A percentile compares a stretch with the other conserved stretches of the same genome.
These are phyloP conservation scores for Cystofilobasidium ferigula DNA, from an alignment of 768 basidiomycete genomes.

Conservation along the genomic window DNA sequence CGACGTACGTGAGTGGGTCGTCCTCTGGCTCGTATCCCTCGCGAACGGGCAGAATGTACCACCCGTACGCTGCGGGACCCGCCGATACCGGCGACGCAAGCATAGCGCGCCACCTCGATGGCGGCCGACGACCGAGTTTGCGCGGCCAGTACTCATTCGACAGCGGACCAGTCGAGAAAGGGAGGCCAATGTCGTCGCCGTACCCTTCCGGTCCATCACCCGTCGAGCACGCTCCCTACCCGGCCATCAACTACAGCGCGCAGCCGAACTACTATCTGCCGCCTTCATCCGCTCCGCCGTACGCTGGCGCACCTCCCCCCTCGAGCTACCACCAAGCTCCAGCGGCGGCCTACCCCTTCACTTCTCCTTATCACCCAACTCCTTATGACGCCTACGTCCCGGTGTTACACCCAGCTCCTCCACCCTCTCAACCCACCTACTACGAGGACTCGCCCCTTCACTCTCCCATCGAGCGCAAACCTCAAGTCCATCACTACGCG, in stretches of 20 bases:
- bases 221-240: too few relatives aligned
- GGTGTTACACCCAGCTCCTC: not conserved
- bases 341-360: too few relatives aligned
- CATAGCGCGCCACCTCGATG: not conserved
- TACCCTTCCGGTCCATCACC: not conserved
- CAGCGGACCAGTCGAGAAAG: not conserved
- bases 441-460: not conserved
- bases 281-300: too few relatives aligned
- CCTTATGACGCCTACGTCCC: not conserved
- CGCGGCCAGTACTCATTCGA: constrained; percentile 7
- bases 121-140: not conserved
- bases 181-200: not conserved
- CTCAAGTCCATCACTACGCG: not conserved
- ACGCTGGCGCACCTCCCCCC: too few relatives aligned
- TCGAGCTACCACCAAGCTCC: too few relatives aligned
- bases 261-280: too few relatives aligned
- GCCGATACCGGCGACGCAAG: not conserved
- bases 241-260: not conserved
- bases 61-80: not conserved
- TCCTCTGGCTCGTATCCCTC: not conserved
- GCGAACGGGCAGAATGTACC: not conserved
- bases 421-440: not conserved
- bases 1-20: not conserved
- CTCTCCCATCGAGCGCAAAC: not conserved
- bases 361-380: not conserved